These are phyloP conservation scores for Termitomyces heimii DNA, from an alignment of 768 basidiomycete species.

Conservation along the genomic window DNA sequence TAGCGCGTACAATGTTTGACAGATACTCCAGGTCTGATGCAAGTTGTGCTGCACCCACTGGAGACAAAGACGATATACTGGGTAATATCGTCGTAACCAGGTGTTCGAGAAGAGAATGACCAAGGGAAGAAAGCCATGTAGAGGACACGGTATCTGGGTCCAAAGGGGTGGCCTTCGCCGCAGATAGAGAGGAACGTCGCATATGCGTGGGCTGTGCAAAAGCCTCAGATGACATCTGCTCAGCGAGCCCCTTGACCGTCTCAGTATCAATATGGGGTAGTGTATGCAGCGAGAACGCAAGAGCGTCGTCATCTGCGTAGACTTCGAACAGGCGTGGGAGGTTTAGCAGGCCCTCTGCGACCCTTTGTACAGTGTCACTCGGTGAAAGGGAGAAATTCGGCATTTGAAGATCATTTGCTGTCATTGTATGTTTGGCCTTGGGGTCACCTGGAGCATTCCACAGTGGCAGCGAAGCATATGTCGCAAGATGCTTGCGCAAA, in stretches of 20 bases:
- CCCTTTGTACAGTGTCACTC: conserved; percentile 79
- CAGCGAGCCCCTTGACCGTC: conserved; percentile 39
- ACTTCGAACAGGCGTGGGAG: conserved; percentile 92
- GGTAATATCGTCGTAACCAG: conserved; percentile 71
- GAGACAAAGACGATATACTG: conserved; percentile 54
- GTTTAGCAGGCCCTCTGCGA: conserved; percentile 92
- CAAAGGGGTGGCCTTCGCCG: conserved; percentile 31
- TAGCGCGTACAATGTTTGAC: conserved; percentile 81
- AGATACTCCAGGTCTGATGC: conserved; percentile 85
- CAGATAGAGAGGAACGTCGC: conserved; percentile 35
- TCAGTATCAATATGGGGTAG: conserved; percentile 66
- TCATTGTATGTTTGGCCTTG: conserved; percentile 37
- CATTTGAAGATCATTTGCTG: conserved; percentile 54
- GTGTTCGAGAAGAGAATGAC: conserved; percentile 70
- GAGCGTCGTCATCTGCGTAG: conserved; percentile 87
- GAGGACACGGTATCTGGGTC: conserved; percentile 80
- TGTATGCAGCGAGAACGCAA: conserved; percentile 82
- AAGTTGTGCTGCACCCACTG: conserved; percentile 75
- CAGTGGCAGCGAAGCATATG: conserved; percentile 60
- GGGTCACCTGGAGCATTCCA: conserved; percentile 59
- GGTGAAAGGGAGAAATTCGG: conserved; percentile 94
- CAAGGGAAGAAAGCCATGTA: conserved; percentile 91
- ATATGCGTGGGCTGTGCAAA: conserved; percentile 27
- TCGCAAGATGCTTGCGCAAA: conserved; percentile 61
- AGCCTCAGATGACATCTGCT: conserved; percentile 27